phyloP scores from a whole-genome alignment of 192 early-diverging fungal genomes.

The Phlyctochytrium arcticum region DNA sequence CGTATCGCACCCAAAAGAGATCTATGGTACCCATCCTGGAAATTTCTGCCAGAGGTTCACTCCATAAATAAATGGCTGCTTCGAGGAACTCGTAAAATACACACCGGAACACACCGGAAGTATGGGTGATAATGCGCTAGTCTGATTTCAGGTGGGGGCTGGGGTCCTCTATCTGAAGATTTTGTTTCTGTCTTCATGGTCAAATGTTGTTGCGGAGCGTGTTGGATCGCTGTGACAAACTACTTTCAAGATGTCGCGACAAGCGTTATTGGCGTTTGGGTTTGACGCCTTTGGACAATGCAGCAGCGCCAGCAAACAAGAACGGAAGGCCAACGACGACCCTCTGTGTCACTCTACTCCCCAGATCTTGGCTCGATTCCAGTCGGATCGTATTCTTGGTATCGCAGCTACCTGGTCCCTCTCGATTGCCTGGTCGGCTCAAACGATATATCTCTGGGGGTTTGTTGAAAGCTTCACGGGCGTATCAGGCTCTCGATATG shows the following conservation, averaged over 20 bases:
- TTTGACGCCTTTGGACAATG: conserved; percentile 20
- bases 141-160: neutral
- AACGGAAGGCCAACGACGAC: too few species aligned
- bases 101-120: neutral
- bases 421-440: neutral
- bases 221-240: neutral
- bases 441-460: conserved; percentile 11
- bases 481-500: too few species aligned
- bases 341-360: too few species aligned
- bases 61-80: too few species aligned
- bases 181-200: too few species aligned
- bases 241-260: neutral
- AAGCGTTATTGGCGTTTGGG: conserved; percentile 12
- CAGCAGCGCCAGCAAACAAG: neutral
- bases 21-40: too few species aligned
- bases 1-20: conserved; percentile 3
- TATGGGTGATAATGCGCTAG: neutral
- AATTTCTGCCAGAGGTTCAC: too few species aligned
- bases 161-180: too few species aligned
- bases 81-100: too few species aligned
- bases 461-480: conserved; percentile 1
- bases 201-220: neutral
- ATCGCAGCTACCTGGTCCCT: conserved; percentile 8
- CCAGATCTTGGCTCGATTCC: neutral
- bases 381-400: neutral